Evolutionary conservation across 805 yeast species (phyloP), one percentile per base, ranked within the genome.

Genomic region (Kodamaea jinghongensis): DNA sequence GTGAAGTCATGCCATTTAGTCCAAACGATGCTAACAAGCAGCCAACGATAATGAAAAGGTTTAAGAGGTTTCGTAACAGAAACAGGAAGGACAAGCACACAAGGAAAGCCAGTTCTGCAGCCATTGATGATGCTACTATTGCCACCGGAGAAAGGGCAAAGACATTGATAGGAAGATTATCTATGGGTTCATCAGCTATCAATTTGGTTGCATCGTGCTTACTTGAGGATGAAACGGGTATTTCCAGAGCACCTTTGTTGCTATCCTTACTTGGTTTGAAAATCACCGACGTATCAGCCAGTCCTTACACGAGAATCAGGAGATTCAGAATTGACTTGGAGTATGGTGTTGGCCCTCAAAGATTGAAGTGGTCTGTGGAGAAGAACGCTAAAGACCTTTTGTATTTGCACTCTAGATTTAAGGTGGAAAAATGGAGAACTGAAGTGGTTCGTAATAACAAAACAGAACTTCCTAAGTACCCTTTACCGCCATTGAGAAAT

Each of bases 321-420:
- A 74, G 70, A 39, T 84, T 76, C 49, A 70, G 76, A 43, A 66
- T 93, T n/a, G 86, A 83, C 35, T 67, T 93, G 32, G 96, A 90
- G 55, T 93, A 93, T 55, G 99, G 98, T 5, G 78, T 89, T 23
- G 96, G 96, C 2, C 76, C 79, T 4, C 78, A 81, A 41, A 65
- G 89, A 39, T 66, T 89, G 50, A 77, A 78, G 50, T 93, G 99
- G 99, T 69, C 82, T 1, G 76, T 93, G 5, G 71, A 78, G 20
- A 83, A 83, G 51, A 83, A 79, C 15, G 77, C 82, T 34, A 78
- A 80, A 50, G 96, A 89, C 46, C 68, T 93, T 31, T 63, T 76
- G n/a, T 71, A 71, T 17, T 68, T 91, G 40, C 95, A 90, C 57
- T 76, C 84, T 13, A 74, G 78, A 39, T 66, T 90, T 46, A 81